phyloP scores from a whole-genome alignment of 192 early-diverging fungal species.

The Paraglomus brasilianum region DNA sequence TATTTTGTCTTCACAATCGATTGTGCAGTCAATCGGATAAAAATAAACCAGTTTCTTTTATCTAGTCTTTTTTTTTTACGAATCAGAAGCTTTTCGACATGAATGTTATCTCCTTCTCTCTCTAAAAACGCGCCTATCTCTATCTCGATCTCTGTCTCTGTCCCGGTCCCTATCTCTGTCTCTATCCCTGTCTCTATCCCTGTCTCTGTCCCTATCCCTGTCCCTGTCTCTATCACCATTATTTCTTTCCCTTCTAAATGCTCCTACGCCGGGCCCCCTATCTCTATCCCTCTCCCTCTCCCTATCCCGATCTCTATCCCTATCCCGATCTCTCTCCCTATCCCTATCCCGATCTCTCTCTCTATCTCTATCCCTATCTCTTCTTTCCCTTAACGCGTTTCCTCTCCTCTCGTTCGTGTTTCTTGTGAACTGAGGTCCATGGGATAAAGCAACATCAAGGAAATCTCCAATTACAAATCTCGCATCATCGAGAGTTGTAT shows the following conservation, averaged over 20 bases:
- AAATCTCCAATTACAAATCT: slow-evolving; percentile 61
- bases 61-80: neutral
- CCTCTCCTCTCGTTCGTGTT: slow-evolving; percentile 9
- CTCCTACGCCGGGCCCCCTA: neutral
- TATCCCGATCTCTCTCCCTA: slow-evolving; percentile 19
- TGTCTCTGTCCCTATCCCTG: slow-evolving; percentile 14
- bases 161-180: neutral
- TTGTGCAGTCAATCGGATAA: neutral
- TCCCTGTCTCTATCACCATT: slow-evolving; percentile 3
- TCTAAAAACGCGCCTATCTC: neutral
- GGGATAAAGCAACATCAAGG: slow-evolving; percentile 51
- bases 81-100: too few relatives aligned
- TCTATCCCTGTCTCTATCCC: slow-evolving; percentile 16
- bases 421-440: slow-evolving; percentile 31
- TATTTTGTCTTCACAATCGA: neutral
- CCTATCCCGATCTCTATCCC: slow-evolving; percentile 19
- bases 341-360: slow-evolving; percentile 1
- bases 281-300: slow-evolving; percentile 12
- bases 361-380: slow-evolving; percentile 25
- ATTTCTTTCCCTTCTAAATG: too few relatives aligned
- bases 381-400: neutral
- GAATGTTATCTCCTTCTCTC: slow-evolving; percentile 25
- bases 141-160: slow-evolving; percentile 4
- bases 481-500: slow-evolving; percentile 50
- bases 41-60: neutral